A percentile compares a stretch with the other conserved stretches of the same genome.
Conservation (phyloP, 352 stramenopile genomes). For the Globisporangium uncinulatum region DNA sequence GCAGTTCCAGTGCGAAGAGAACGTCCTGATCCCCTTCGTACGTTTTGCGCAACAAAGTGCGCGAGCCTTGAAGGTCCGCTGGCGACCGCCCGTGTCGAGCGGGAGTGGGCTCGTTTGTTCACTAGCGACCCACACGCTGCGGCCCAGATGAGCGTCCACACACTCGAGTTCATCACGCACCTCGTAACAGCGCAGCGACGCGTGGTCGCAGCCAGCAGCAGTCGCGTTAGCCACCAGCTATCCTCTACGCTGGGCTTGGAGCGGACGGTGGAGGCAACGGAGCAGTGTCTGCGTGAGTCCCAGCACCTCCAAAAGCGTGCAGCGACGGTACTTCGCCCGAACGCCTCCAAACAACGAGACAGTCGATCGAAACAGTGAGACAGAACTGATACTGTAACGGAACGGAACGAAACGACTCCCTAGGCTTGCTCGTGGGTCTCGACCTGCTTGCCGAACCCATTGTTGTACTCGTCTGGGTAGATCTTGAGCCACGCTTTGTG, state of each 20-base stretch:
- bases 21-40: slow-evolving; percentile 2
- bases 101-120: not conserved
- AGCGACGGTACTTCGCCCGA: not conserved
- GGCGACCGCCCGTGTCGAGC: slow-evolving; percentile 15
- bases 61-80: slow-evolving; percentile 20
- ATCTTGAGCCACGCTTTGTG: slow-evolving; percentile 77
- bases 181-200: slow-evolving; percentile 9
- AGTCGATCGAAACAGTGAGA: too few species aligned
- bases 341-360: not conserved
- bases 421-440: slow-evolving; percentile 17
- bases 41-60: slow-evolving; percentile 25
- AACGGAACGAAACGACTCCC: not conserved
- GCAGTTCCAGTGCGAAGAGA: not conserved
- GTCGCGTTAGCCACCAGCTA: not conserved
- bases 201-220: not conserved
- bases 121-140: not conserved
- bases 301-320: slow-evolving; percentile 1
- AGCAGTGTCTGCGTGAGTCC: slow-evolving; percentile 4
- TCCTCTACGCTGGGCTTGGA: not conserved
- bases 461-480: slow-evolving; percentile 82
- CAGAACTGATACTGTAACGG: too few species aligned
- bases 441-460: slow-evolving; percentile 63
- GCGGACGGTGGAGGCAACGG: not conserved
- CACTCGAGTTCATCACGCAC: slow-evolving; percentile 5
- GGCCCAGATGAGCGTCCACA: slow-evolving; percentile 9